phyloP scores from a whole-genome alignment of 2,329 filamentous ascomycete genomes.

The Aureobasidium vineae region DNA sequence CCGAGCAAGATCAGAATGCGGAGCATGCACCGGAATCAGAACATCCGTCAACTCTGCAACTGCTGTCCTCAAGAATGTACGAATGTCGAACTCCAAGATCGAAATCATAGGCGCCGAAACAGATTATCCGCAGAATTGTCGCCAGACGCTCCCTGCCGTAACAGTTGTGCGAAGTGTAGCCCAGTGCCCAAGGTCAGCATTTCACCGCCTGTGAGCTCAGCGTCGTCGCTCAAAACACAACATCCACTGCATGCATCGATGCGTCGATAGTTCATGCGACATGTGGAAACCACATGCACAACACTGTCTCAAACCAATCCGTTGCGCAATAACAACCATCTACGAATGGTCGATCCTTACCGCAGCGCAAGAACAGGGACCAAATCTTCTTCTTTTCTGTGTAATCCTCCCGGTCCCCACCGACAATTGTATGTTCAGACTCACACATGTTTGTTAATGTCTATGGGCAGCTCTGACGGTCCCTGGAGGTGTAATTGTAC shows the following conservation, averaged over 20 bases:
- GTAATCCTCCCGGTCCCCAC: too few relatives aligned
- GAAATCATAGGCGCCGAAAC: background rate
- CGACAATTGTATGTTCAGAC: background rate
- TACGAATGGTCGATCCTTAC: constrained; percentile 1
- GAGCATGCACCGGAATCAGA: constrained; percentile 11
- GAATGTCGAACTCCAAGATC: background rate
- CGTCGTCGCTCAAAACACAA: background rate
- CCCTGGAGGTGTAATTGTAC: background rate
- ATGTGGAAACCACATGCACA: background rate
- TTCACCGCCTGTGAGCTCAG: constrained; percentile 4
- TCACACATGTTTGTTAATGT: background rate
- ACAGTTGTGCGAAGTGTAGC: background rate
- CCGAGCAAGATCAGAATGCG: background rate
- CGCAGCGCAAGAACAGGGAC: too few relatives aligned
- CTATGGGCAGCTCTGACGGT: background rate
- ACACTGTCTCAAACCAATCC: background rate
- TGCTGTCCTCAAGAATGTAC: background rate
- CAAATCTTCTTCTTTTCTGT: too few relatives aligned
- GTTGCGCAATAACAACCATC: constrained; percentile 6
- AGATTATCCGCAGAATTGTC: background rate
- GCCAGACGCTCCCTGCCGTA: background rate
- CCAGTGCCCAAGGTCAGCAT: background rate
- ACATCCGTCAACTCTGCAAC: constrained; percentile 1
- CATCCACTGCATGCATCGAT: background rate
- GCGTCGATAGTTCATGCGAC: background rate